Conservation (phyloP, 768 basidiomycete genomes). For the Cystobasidium tubakii region DNA sequence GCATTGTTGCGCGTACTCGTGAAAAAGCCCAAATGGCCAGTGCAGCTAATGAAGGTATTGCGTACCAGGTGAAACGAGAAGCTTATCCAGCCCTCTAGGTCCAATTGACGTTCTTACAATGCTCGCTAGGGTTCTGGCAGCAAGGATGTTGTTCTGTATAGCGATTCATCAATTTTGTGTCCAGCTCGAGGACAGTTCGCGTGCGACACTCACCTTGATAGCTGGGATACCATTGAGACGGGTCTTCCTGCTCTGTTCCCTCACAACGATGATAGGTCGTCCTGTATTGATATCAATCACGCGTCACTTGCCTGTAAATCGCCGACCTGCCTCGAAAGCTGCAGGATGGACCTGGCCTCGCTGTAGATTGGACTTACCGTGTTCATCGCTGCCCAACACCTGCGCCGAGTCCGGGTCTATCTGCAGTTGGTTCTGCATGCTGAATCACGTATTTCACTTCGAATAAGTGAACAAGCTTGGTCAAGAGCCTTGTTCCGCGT, state of each 20-base stretch:
- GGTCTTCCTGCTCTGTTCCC: conserved; percentile 88
- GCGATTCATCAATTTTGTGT: conserved; percentile 50
- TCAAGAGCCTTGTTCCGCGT: neutral
- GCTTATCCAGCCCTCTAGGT: conserved; percentile 84
- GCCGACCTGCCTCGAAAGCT: neutral
- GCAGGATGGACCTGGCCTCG: neutral
- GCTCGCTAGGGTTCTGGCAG: conserved; percentile 85
- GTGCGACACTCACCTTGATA: conserved; percentile 64
- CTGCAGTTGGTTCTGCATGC: conserved; percentile 3
- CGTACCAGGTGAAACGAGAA: conserved; percentile 62
- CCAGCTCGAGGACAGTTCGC: conserved; percentile 28
- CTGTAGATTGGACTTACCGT: neutral
- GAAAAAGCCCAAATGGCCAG: neutral
- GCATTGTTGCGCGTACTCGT: neutral
- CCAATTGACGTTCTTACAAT: conserved; percentile 92
- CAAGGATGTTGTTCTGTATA: conserved; percentile 67
- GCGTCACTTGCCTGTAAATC: neutral
- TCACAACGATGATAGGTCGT: conserved; percentile 64
- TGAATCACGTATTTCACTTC: neutral
- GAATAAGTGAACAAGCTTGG: neutral
- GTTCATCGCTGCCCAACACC: conserved; percentile 24
- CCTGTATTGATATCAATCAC: neutral
- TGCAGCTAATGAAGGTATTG: neutral
- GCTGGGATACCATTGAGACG: conserved; percentile 86
- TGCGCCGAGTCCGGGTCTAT: conserved; percentile 35